Conservation (phyloP, 345 rosid genomes). For the Salix exigua region DNA sequence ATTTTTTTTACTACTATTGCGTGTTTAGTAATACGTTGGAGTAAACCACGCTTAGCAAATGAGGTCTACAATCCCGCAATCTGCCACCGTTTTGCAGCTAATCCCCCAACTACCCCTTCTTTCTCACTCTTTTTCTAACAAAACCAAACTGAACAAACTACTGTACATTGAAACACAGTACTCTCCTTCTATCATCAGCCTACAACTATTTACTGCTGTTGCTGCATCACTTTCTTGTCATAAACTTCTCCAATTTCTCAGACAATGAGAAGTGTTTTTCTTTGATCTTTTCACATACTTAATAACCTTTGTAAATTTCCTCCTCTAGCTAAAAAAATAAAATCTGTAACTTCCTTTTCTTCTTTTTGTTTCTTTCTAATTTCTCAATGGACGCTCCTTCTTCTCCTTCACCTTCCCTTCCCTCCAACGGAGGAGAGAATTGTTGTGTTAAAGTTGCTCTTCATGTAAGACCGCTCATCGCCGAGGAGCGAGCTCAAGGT, state of each 20-base stretch:
- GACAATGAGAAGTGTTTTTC: slow-evolving; percentile 32
- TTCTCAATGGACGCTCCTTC: slow-evolving; percentile 22
- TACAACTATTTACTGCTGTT: slow-evolving; percentile 9
- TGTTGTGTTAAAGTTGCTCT: slow-evolving; percentile 97
- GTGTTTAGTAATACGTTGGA: no score
- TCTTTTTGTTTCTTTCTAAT: slow-evolving; percentile 1
- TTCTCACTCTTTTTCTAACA: slow-evolving; percentile 13
- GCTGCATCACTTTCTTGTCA: slow-evolving; percentile 43
- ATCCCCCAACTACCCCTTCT: slow-evolving; percentile 45
- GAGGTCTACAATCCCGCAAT: background rate
- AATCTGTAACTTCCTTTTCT: background rate
- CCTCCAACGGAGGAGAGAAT: slow-evolving; percentile 58
- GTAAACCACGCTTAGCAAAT: no score
- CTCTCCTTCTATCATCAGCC: slow-evolving; percentile 3
- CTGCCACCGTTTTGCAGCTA: slow-evolving; percentile 13
- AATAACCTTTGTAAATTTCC: background rate
- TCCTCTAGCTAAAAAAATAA: background rate
- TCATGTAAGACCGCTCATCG: slow-evolving; percentile 92
- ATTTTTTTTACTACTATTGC: no score
- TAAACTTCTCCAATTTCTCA: slow-evolving; percentile 19
- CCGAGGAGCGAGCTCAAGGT: slow-evolving; percentile 84
- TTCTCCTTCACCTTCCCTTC: slow-evolving; percentile 18
- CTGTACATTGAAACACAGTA: background rate
- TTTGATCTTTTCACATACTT: slow-evolving; percentile 9
- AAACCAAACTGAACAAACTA: background rate